Evolutionary conservation across 805 yeast species (phyloP).

Genomic region (Starmera caribaea): DNA sequence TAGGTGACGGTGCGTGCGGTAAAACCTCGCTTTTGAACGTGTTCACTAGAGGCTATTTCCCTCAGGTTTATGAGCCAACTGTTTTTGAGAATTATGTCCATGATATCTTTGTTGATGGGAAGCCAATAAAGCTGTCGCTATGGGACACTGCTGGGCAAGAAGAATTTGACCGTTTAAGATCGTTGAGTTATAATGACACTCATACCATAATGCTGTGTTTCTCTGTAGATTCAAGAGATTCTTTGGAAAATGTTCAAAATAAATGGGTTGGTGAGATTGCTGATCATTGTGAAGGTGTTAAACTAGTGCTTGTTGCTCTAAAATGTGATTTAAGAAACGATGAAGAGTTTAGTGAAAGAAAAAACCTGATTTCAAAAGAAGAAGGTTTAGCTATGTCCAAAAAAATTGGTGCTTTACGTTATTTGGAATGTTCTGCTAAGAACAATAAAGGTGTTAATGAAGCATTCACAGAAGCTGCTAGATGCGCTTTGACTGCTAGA

Average conservation of each 20-base stretch:
- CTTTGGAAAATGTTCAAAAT: constrained; percentile 87
- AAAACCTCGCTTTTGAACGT: constrained; percentile 91
- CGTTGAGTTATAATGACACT: constrained; percentile 88
- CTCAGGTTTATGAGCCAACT: constrained; percentile 97
- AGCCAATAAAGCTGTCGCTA: constrained; percentile 80
- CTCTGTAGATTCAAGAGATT: constrained; percentile 88
- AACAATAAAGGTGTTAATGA: constrained; percentile 97
- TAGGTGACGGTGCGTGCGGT: constrained; percentile 99
- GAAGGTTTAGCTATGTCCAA: constrained; percentile 93
- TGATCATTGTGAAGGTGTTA: constrained; percentile 95
- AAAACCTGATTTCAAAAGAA: constrained; percentile 70
- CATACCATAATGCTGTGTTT: constrained; percentile 96
- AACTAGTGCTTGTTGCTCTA: constrained; percentile 84
- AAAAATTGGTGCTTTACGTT: constrained; percentile 86
- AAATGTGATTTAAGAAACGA: constrained; percentile 84
- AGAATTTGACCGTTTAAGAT: constrained; percentile 90
- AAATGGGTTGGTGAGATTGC: constrained; percentile 97
- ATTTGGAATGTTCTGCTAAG: constrained; percentile 95
- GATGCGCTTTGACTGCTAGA: constrained; percentile 87
- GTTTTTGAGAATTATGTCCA: constrained; percentile 96
- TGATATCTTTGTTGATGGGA: constrained; percentile 91
- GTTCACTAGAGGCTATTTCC: constrained; percentile 94
- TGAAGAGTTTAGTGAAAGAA: constrained; percentile 39
- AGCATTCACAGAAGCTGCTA: constrained; percentile 97
- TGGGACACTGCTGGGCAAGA: constrained; percentile 99